Conservation (phyloP, 106 monocot species). For the Dioscorea dumetorum region DNA sequence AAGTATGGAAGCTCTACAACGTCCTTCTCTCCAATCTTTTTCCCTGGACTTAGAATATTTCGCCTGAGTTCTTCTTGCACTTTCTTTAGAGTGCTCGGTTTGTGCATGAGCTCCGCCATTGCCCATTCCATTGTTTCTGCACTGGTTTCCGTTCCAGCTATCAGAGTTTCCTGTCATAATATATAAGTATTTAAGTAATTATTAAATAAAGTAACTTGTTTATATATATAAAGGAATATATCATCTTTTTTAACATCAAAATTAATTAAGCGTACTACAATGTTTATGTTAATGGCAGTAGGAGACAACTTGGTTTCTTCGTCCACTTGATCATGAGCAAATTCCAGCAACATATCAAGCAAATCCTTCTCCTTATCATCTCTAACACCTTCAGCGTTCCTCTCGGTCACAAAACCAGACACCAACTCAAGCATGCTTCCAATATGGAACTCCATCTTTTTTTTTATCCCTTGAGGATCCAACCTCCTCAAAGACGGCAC, state of each 20-base stretch:
- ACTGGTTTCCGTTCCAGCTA: conserved; percentile 8
- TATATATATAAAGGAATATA: too few species aligned
- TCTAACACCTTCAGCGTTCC: not conserved
- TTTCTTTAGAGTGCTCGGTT: conserved; percentile 7
- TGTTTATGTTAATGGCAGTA: conserved; percentile 5
- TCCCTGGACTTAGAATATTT: not conserved
- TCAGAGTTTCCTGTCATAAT: conserved; percentile 8
- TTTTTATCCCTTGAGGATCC: conserved; percentile 19
- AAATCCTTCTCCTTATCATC: conserved; percentile 13
- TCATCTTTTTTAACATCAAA: too few species aligned
- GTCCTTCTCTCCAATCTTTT: not conserved
- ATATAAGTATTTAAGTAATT: too few species aligned
- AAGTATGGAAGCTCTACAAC: conserved; percentile 5
- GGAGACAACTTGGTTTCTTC: not conserved
- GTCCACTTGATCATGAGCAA: conserved; percentile 7
- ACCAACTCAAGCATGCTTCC: conserved; percentile 2
- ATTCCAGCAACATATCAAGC: conserved; percentile 21
- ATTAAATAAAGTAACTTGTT: too few species aligned
- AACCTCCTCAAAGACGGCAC: conserved; percentile 3
- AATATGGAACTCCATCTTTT: conserved; percentile 6
- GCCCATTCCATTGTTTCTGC: conserved; percentile 9
- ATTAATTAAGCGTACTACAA: conserved; percentile 3
- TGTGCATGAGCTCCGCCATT: conserved; percentile 13
- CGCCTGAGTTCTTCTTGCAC: conserved; percentile 7
- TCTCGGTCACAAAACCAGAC: conserved; percentile 3